These are phyloP conservation scores for Serendipita sp. DNA, from an alignment of 768 basidiomycete genomes.

Conservation along the genomic window DNA sequence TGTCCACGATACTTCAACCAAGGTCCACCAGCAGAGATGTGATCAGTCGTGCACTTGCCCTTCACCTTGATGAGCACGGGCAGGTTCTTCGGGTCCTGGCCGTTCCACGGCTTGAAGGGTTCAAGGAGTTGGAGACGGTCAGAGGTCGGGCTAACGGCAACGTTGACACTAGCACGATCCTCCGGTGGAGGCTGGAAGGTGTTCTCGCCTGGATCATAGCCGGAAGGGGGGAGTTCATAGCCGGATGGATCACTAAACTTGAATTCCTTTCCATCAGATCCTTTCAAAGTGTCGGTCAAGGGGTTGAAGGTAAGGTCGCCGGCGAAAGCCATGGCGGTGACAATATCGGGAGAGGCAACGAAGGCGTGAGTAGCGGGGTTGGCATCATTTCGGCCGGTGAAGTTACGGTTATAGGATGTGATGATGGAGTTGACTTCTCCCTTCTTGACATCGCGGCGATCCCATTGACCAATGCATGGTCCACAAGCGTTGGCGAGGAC, in stretches of 20 bases:
- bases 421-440: constrained; percentile 97
- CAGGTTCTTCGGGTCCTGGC: constrained; percentile 75
- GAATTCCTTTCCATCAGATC: constrained; percentile 90
- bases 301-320: constrained; percentile 96
- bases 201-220: constrained; percentile 93
- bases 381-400: constrained; percentile 98
- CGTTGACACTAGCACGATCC: constrained; percentile 69
- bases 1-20: constrained; percentile 99
- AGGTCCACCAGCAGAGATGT: constrained; percentile 94
- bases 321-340: constrained; percentile 93
- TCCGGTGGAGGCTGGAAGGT: constrained; percentile 91
- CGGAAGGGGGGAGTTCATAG: constrained; percentile 82
- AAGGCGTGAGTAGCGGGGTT: constrained; percentile 98
- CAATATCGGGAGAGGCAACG: constrained; percentile 85
- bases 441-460: constrained; percentile 91
- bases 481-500: constrained; percentile 98
- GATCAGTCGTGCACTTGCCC: constrained; percentile 99
- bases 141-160: constrained; percentile 70
- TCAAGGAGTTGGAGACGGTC: constrained; percentile 83
- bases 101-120: constrained; percentile 88
- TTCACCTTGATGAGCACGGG: constrained; percentile 95
- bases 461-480: constrained; percentile 99
- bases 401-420: constrained; percentile 99
- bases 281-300: constrained; percentile 72
- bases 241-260: constrained; percentile 89